phyloP scores from a whole-genome alignment of 1,139 yeast genomes.

The Protomyces pachydermus region DNA sequence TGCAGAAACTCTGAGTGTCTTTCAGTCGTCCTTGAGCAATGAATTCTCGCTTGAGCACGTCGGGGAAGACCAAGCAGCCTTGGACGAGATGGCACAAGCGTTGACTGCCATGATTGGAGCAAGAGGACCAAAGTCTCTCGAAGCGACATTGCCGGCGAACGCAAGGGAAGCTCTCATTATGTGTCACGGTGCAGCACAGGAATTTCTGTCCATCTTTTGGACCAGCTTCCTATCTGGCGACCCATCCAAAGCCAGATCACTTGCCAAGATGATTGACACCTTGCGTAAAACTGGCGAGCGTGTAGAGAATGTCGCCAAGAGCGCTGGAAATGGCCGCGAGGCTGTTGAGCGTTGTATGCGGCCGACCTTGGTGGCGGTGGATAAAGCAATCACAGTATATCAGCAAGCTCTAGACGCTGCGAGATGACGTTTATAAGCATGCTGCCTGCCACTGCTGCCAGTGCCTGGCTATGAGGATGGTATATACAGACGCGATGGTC shows the following conservation, averaged over 20 bases:
- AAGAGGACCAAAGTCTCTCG: constrained; percentile 4
- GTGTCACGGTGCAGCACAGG: constrained; percentile 60
- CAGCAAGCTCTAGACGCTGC: constrained; percentile 35
- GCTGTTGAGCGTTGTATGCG: constrained; percentile 34
- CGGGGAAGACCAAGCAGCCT: constrained; percentile 1
- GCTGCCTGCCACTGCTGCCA: background rate
- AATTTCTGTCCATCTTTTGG: constrained; percentile 69
- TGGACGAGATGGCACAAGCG: constrained; percentile 15
- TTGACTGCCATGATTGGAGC: constrained; percentile 1
- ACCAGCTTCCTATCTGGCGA: constrained; percentile 56
- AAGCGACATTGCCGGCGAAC: constrained; percentile 13
- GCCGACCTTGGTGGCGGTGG: constrained; percentile 43
- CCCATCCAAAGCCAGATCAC: constrained; percentile 35
- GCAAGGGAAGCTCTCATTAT: constrained; percentile 13
- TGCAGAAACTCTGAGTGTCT: background rate
- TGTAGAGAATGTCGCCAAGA: constrained; percentile 41
- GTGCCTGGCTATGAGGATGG: background rate
- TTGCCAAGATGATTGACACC: constrained; percentile 38
- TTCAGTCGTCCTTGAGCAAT: background rate
- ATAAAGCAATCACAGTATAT: constrained; percentile 43
- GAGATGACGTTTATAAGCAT: background rate
- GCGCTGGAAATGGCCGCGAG: constrained; percentile 11
- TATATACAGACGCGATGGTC: no score
- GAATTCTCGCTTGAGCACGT: constrained; percentile 1
- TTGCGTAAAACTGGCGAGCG: constrained; percentile 49